These are phyloP conservation scores for Centella asiatica DNA, from an alignment of 129 eudicot genomes.

Conservation along the genomic window DNA sequence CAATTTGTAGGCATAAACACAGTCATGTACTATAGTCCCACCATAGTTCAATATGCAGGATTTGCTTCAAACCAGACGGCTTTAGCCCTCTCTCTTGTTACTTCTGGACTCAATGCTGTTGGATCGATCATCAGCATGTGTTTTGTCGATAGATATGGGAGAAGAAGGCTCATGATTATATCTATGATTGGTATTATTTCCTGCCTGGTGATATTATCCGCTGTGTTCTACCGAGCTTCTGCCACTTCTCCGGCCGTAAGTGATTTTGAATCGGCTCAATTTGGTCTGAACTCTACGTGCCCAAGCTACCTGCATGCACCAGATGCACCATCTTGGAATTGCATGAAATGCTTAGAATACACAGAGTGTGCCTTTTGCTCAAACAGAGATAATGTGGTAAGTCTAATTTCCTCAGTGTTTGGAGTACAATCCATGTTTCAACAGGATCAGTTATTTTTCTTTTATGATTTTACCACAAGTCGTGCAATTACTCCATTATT, in stretches of 20 bases:
- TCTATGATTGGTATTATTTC: constrained; percentile 12
- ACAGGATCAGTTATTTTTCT: not conserved
- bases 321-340: constrained; percentile 10
- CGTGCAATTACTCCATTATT: too few species aligned
- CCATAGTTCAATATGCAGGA: constrained; percentile 15
- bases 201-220: constrained; percentile 9
- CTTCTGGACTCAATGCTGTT: constrained; percentile 6
- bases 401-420: not conserved
- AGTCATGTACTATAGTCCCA: constrained; percentile 17
- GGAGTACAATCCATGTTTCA: not conserved
- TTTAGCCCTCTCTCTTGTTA: constrained; percentile 9
- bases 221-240: constrained; percentile 8
- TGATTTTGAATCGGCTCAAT: not conserved
- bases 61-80: constrained; percentile 14
- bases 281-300: constrained; percentile 12
- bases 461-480: too few species aligned
- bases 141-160: constrained; percentile 12
- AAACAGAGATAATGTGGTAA: constrained; percentile 11
- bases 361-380: constrained; percentile 10
- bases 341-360: constrained; percentile 7
- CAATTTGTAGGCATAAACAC: constrained; percentile 15
- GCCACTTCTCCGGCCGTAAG: constrained; percentile 3
- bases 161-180: constrained; percentile 12
- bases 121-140: constrained; percentile 11
- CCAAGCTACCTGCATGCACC: not conserved